phyloP scores from a whole-genome alignment of 495 filamentous ascomycete genomes.

The Annulohypoxylon nitens region DNA sequence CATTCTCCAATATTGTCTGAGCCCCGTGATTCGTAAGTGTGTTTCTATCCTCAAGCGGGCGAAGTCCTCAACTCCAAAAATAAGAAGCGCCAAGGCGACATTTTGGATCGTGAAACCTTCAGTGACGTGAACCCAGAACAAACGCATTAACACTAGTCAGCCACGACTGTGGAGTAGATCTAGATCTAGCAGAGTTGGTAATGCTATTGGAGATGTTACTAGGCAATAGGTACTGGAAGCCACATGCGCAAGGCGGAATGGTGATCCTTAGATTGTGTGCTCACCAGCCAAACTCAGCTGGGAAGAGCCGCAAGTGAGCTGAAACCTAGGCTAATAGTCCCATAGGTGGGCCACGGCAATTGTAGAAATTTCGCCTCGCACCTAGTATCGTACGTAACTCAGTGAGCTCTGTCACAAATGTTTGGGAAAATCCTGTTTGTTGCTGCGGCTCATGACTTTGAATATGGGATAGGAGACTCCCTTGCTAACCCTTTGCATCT shows the following conservation, averaged over 20 bases:
- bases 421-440: neutral
- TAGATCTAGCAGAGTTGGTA: neutral
- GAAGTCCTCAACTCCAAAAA: neutral
- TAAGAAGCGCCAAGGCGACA: neutral
- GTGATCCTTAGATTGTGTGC: neutral
- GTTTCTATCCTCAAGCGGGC: neutral
- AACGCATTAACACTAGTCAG: neutral
- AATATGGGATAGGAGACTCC: neutral
- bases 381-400: neutral
- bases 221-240: neutral
- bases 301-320: constrained; percentile 1
- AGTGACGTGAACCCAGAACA: neutral
- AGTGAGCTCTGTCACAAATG: neutral
- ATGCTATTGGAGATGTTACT: neutral
- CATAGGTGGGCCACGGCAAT: neutral
- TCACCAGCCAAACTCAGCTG: neutral
- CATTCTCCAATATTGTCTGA: constrained; percentile 1
- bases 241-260: neutral
- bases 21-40: neutral
- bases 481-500: neutral
- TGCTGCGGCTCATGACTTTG: neutral
- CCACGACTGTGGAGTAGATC: neutral
- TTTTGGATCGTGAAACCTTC: neutral
- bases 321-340: neutral
- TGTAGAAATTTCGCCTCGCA: neutral